Conservation (phyloP, 306 rosid genomes). For the Canavalia gladiata region DNA sequence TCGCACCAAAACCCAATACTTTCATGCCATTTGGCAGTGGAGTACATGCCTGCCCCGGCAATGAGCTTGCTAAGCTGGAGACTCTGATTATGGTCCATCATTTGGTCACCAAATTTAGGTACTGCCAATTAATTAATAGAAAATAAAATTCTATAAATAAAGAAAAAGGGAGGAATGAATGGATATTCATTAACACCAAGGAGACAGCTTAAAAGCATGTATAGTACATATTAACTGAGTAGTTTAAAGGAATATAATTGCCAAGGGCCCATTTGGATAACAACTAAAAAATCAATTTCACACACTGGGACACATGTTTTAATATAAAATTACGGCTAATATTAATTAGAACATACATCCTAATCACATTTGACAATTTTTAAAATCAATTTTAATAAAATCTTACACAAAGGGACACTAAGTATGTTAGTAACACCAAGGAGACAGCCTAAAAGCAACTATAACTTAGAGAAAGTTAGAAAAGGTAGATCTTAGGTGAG, state of each 20-base stretch:
- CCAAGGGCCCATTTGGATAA: background rate
- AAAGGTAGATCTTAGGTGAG: conserved; percentile 24
- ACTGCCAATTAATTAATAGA: conserved; percentile 31
- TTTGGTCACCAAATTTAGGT: conserved; percentile 89
- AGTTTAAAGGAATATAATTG: conserved; percentile 32
- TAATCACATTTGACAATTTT: background rate
- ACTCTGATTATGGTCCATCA: conserved; percentile 82
- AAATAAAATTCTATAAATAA: background rate
- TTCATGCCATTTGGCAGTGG: conserved; percentile 97
- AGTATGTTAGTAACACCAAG: conserved; percentile 24
- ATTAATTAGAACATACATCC: background rate
- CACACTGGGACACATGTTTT: background rate
- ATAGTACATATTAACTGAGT: background rate
- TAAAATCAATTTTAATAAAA: background rate
- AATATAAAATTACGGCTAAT: background rate
- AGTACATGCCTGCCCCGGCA: conserved; percentile 94
- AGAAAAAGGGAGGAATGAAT: background rate
- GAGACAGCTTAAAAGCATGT: conserved; percentile 15
- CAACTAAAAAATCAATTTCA: conserved; percentile 10
- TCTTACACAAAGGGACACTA: background rate
- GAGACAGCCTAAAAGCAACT: conserved; percentile 38
- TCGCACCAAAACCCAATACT: conserved; percentile 87
- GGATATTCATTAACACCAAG: background rate
- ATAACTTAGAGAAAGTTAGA: background rate
- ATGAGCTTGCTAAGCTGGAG: conserved; percentile 95